Base-by-base conservation (phyloP, 345 rosid genomes). In the Brassica incana region DNA sequence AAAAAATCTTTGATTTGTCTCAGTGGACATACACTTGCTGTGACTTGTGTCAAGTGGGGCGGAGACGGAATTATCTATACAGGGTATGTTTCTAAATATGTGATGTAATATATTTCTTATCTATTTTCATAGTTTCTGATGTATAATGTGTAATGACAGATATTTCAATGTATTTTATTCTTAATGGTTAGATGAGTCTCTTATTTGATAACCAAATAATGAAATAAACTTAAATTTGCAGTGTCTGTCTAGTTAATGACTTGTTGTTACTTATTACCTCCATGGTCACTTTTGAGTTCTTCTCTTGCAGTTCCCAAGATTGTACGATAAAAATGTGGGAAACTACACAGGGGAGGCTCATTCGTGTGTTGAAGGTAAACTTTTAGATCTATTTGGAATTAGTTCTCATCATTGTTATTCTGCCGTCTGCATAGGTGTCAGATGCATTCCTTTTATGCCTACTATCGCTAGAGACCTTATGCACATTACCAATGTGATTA, bases 41-140 rank as follows among this genome's bases (percentile, higher is more conserved):
- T 95, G 74, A 95, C 99, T 80, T 93, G 98, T 75, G 99, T 95
- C 50, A 95, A 93, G 79, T 95, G 99, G 99, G 96, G 97, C 3
- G 99, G 99, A 73, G 99, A 93, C 35, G 97, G 97, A 61, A 78
- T 88, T 68, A 91, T 95, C 27, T 93, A 93, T 81, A 95, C 97
- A 48, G 97, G 99, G 98, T 93, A 65, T 72, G 66, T 78, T 56
- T 40, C 23, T 29, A 29, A 29, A 29, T 29, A 29, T 29, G 32
- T 29, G 32, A 29, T 29, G 32, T 29, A 29, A 29, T 29, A 5
- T 29, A 23, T 23, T 23, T 23, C 25, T 20, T 18, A 1, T 40
- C 38, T 36, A 11, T 38, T 48, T 56, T 11, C 15, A 1, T n/a
- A 23, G 10, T 8, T 2, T 52, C 14, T 65, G 33, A 23, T 5